Evolutionary conservation across 2,329 filamentous ascomycete species (phyloP), one percentile per base, ranked within the genome.

Genomic region (Madurella mycetomatis): DNA sequence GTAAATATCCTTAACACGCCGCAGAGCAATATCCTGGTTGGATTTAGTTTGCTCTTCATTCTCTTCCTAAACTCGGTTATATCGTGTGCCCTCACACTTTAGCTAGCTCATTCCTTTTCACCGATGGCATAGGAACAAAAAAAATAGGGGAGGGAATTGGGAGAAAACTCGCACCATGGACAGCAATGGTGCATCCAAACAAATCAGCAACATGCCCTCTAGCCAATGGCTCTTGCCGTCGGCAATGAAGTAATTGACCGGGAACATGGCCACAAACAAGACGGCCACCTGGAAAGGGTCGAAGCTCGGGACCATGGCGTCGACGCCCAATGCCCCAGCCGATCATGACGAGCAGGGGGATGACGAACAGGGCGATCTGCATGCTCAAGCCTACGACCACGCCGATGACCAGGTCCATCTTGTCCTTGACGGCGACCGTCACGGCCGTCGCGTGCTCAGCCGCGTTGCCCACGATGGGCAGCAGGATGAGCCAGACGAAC

Each of bases 221-320:
- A 92, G 78, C 74, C 89, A 94, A 63, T 92, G 90, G 58, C 86
- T 91, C 68, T 90, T 83, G 31, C 90, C 90, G 63, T 95, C 90
- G 17, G 86, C 79, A 47, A 95, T 90, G 42, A 95, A 72, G 67
- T 95, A 95, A 67, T 95, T 95, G 54, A 92, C 88, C 34, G 95
- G 78, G 41, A 95, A 82, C 0, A 90, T 88, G 1, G 89, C 85
- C 12, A 94, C 88, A 62, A 95, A 95, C 41, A 95, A 74, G 41
- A 88, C 86, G 18, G 91, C 87, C 13, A 96, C 85, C 72, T 96
- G 90, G 76, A 96, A 96, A 1, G 85, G 85, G 66, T 95, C 90
- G 67, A 96, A 94, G 68, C 86, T 86, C 5, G 95, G 79, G 17
- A 85, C 89, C 89, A 92, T 92, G 1, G 83, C 77, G 57, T 86